Evolutionary conservation across 2,329 filamentous ascomycete genomes (phyloP).

Genomic region (Talaromyces atroroseus): DNA sequence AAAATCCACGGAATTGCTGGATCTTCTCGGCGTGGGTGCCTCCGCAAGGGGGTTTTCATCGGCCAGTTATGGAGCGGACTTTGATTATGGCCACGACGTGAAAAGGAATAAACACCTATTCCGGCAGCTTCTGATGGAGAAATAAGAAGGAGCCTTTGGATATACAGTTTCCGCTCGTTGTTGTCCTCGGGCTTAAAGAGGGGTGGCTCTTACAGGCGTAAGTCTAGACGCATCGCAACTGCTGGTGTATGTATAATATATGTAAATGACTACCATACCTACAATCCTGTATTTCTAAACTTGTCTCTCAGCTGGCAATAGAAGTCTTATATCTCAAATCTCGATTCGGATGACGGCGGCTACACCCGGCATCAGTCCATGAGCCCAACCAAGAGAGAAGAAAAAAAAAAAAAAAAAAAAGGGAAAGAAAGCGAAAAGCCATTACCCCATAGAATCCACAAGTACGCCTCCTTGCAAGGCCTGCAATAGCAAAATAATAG

Average conservation of each 20-base stretch:
- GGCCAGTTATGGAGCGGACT: conserved; percentile 60
- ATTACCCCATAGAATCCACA: conserved; percentile 15
- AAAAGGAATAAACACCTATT: conserved; percentile 47
- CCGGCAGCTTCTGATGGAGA: conserved; percentile 40
- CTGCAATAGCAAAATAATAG: neutral
- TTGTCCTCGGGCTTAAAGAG: neutral
- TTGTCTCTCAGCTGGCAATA: too few species aligned
- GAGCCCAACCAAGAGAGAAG: neutral
- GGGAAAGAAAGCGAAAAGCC: neutral
- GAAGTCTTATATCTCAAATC: too few species aligned
- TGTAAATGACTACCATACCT: neutral
- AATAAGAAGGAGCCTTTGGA: conserved; percentile 18
- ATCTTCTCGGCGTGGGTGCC: conserved; percentile 65
- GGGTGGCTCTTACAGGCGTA: neutral
- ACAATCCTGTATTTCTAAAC: neutral
- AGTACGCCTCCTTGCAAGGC: neutral
- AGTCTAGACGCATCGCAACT: neutral
- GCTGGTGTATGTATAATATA: neutral
- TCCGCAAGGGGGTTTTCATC: conserved; percentile 59
- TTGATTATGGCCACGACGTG: conserved; percentile 49
- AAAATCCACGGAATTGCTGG: conserved; percentile 67
- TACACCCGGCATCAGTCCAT: conserved; percentile 3
- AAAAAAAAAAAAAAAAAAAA: neutral
- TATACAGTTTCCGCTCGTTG: neutral
- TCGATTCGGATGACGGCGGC: neutral